These are phyloP conservation scores for Chaetomium tenue DNA, from an alignment of 495 filamentous ascomycete genomes.

Conservation along the genomic window DNA sequence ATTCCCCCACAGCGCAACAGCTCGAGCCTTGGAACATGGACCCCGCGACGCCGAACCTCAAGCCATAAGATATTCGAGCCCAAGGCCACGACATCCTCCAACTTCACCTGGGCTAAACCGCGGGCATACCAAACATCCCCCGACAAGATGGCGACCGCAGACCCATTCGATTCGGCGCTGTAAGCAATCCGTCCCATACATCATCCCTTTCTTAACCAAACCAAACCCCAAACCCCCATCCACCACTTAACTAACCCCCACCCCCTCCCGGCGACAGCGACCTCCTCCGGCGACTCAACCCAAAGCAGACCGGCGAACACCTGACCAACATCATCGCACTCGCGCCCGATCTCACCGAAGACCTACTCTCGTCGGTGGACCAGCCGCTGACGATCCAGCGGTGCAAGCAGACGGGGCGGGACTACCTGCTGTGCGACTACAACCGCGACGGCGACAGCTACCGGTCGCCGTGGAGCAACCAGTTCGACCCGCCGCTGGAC, in stretches of 20 bases:
- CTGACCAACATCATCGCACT: conserved; percentile 80
- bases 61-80: background rate
- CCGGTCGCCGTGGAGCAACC: conserved; percentile 95
- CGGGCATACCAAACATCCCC: background rate
- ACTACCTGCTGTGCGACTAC: conserved; percentile 99
- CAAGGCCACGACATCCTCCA: background rate
- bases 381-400: conserved; percentile 84
- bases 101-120: background rate
- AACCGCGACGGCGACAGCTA: conserved; percentile 98
- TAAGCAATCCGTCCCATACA: conserved; percentile 43
- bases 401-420: conserved; percentile 82
- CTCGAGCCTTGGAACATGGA: conserved; percentile 18
- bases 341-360: conserved; percentile 89
- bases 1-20: conserved; percentile 7
- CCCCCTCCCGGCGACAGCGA: conserved; percentile 56
- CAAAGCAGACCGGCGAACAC: conserved; percentile 81
- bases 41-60: conserved; percentile 19
- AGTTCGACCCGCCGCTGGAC: conserved; percentile 83
- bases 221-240: conserved; percentile 7
- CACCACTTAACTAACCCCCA: background rate
- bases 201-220: conserved; percentile 11
- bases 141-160: conserved; percentile 46
- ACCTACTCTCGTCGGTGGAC: conserved; percentile 95
- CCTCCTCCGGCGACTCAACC: conserved; percentile 96
- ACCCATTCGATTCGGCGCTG: conserved; percentile 80